These are phyloP conservation scores for Thelonectria rubi DNA, from an alignment of 2,329 filamentous ascomycete species.

Conservation along the genomic window DNA sequence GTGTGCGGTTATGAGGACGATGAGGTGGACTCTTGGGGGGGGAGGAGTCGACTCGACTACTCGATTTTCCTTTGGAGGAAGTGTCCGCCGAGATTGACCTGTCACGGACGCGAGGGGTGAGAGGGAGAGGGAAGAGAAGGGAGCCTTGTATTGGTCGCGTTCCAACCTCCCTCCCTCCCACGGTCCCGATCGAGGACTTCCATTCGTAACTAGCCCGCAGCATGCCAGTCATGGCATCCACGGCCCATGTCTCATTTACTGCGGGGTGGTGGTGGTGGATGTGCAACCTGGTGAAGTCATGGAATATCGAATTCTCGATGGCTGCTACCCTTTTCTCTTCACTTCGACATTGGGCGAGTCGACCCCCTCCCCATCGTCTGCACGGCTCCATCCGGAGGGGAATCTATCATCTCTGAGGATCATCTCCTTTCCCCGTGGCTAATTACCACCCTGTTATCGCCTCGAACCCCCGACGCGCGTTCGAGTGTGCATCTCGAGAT, in stretches of 20 bases:
- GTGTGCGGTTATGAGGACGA: neutral
- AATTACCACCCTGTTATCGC: too few relatives aligned
- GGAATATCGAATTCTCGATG: conserved; percentile 5
- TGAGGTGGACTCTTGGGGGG: neutral
- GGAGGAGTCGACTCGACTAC: neutral
- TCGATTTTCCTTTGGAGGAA: conserved; percentile 1
- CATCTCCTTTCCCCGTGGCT: too few relatives aligned
- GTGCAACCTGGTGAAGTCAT: neutral
- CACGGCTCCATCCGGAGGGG: too few relatives aligned
- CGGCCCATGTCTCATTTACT: conserved; percentile 18
- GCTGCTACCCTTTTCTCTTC: too few relatives aligned
- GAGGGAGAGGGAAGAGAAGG: neutral
- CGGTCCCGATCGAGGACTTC: neutral
- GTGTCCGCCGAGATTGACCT: neutral
- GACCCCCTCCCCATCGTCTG: neutral
- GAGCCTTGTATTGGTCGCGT: too few relatives aligned
- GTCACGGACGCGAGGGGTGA: too few relatives aligned
- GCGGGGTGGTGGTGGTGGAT: neutral
- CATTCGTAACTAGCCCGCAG: conserved; percentile 16
- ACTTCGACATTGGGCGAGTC: neutral
- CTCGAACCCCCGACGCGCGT: too few relatives aligned
- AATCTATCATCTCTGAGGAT: too few relatives aligned
- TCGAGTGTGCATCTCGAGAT: too few relatives aligned
- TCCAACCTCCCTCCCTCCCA: conserved; percentile 9
- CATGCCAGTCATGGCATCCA: conserved; percentile 20